Conservation (phyloP, 345 rosid genomes). For the Carallia pectinifolia region DNA sequence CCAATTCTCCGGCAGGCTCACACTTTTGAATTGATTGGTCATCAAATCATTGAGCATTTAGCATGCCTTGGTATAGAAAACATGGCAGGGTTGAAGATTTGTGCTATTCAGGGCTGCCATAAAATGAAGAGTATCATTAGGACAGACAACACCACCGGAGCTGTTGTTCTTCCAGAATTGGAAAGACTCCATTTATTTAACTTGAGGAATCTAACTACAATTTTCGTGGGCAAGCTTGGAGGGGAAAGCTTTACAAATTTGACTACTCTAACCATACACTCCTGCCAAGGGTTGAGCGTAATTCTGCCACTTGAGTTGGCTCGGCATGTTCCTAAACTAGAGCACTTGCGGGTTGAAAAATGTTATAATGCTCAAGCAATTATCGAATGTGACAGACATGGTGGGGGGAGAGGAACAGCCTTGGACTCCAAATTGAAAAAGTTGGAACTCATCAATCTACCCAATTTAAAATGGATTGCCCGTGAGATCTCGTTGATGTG, state of each 20-base stretch:
- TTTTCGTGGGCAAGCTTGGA: slow-evolving; percentile 10
- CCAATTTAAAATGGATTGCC: not conserved
- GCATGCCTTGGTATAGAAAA: slow-evolving; percentile 14
- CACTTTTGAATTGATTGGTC: slow-evolving; percentile 30
- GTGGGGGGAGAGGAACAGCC: not conserved
- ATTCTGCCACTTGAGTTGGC: slow-evolving; percentile 7
- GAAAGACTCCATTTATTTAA: slow-evolving; percentile 1
- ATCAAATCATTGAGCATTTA: slow-evolving; percentile 9
- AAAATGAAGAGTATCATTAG: slow-evolving; percentile 17
- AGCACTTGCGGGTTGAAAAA: slow-evolving; percentile 4
- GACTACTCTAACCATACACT: slow-evolving; percentile 3
- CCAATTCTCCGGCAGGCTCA: slow-evolving; percentile 19
- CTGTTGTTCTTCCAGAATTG: slow-evolving; percentile 1
- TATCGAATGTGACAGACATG: not conserved
- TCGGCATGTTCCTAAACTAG: not conserved
- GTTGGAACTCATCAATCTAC: slow-evolving; percentile 5
- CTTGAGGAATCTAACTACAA: slow-evolving; percentile 2
- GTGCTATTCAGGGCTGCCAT: slow-evolving; percentile 21
- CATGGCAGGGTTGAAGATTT: slow-evolving; percentile 28
- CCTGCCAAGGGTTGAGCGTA: slow-evolving; percentile 1
- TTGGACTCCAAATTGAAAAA: slow-evolving; percentile 6
- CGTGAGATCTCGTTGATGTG: not conserved
- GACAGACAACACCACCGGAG: not conserved
- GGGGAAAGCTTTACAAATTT: slow-evolving; percentile 2
- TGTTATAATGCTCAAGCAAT: slow-evolving; percentile 1